phyloP scores from a whole-genome alignment of 495 filamentous ascomycete species.

The Apiosordaria backusii region DNA sequence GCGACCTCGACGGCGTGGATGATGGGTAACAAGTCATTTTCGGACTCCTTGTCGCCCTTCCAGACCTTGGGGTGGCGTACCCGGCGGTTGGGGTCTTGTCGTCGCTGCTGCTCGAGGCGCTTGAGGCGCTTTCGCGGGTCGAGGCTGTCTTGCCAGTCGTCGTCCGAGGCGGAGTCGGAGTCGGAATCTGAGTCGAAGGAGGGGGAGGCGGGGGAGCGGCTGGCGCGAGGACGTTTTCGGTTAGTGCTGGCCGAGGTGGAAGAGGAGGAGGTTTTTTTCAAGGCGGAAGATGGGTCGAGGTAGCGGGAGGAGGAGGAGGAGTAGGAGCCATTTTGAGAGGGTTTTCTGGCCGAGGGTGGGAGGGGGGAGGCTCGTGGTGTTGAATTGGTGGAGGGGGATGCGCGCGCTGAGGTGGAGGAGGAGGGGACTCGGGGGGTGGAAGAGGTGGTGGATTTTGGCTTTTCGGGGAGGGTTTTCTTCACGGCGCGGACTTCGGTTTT shows the following conservation, averaged over 20 bases:
- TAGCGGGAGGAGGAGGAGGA: too few relatives aligned
- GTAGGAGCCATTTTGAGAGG: constrained; percentile 6
- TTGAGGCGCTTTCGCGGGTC: constrained; percentile 36
- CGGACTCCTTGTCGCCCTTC: constrained; percentile 49
- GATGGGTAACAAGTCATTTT: constrained; percentile 31
- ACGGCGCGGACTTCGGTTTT: constrained; percentile 32
- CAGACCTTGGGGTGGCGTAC: constrained; percentile 57
- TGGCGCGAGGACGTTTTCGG: constrained; percentile 27
- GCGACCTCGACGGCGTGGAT: constrained; percentile 70
- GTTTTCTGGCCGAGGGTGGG: background rate
- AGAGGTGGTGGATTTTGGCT: constrained; percentile 9
- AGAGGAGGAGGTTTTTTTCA: background rate
- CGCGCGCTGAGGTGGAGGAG: constrained; percentile 2
- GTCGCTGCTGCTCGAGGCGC: constrained; percentile 18
- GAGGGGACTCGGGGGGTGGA: constrained; percentile 6
- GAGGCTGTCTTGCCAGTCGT: constrained; percentile 34
- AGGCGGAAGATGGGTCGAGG: constrained; percentile 13
- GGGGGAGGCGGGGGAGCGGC: constrained; percentile 17
- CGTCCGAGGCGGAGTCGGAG: constrained; percentile 29
- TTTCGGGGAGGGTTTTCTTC: constrained; percentile 25
- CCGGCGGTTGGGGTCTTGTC: constrained; percentile 53
- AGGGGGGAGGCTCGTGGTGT: constrained; percentile 3
- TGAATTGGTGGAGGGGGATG: background rate
- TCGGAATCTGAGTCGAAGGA: constrained; percentile 16
- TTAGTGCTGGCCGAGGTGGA: constrained; percentile 13